phyloP scores from a whole-genome alignment of 1,284 basidiomycete species.

The Tilletia caries region DNA sequence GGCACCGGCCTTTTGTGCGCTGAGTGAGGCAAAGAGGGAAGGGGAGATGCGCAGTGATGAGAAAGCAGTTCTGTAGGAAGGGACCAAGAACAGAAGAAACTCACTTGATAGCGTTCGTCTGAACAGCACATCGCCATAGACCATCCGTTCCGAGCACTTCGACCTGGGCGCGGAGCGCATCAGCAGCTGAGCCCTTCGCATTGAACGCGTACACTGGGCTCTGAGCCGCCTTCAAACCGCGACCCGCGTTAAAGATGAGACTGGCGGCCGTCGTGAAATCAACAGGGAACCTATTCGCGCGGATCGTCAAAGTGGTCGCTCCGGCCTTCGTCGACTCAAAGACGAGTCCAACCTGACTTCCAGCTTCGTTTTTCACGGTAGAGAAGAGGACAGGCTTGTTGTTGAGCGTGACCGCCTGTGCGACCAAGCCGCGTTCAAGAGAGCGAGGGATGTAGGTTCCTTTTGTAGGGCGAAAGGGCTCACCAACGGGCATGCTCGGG shows the following conservation, averaged over 20 bases:
- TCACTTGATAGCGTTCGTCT: slow-evolving; percentile 29
- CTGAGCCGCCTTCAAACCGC: slow-evolving; percentile 13
- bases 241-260: slow-evolving; percentile 29
- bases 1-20: slow-evolving; percentile 7
- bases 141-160: slow-evolving; percentile 34
- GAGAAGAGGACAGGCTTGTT: slow-evolving; percentile 30
- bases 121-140: slow-evolving; percentile 31
- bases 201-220: background rate
- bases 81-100: background rate
- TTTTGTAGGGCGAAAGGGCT: slow-evolving; percentile 33
- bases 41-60: background rate
- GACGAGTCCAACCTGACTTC: slow-evolving; percentile 21
- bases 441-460: slow-evolving; percentile 24
- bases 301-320: slow-evolving; percentile 8
- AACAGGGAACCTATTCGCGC: background rate
- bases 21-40: background rate
- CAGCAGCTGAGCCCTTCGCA: slow-evolving; percentile 7
- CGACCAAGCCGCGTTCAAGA: background rate
- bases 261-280: slow-evolving; percentile 13
- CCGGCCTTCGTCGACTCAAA: slow-evolving; percentile 18
- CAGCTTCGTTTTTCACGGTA: slow-evolving; percentile 40
- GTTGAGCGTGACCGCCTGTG: slow-evolving; percentile 5
- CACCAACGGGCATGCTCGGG: slow-evolving; percentile 20
- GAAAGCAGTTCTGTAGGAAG: background rate
- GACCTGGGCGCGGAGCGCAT: slow-evolving; percentile 26